phyloP scores from a whole-genome alignment of 23 red algal species.

The Gracilaria gracilis region DNA sequence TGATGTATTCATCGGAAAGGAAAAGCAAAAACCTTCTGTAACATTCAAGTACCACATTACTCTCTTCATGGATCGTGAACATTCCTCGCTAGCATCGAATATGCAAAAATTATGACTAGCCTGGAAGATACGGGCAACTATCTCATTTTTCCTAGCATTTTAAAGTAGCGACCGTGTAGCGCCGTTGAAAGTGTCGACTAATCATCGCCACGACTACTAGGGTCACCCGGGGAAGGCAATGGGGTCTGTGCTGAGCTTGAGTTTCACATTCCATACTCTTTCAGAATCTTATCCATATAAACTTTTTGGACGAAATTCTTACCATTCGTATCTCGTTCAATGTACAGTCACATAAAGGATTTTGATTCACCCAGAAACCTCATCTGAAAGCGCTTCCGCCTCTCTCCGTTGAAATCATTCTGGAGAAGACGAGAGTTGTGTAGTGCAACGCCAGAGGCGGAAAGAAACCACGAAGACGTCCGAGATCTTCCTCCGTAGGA shows the following conservation, averaged over 20 bases:
- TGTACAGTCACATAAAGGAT: background rate
- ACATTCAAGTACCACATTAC: constrained; percentile 46
- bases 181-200: background rate
- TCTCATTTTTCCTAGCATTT: background rate
- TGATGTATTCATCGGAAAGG: background rate
- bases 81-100: background rate
- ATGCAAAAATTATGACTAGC: background rate
- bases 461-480: no score
- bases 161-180: background rate
- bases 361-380: constrained; percentile 21
- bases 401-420: background rate
- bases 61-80: constrained; percentile 12
- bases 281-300: constrained; percentile 10
- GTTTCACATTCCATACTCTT: background rate
- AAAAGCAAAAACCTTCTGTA: constrained; percentile 6
- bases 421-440: no score
- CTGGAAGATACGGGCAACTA: constrained; percentile 9
- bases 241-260: constrained; percentile 1
- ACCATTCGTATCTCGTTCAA: background rate
- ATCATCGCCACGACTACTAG: background rate
- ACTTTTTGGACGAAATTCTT: background rate
- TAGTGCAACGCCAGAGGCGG: no score
- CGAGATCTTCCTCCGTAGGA: no score
- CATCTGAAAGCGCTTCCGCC: background rate
- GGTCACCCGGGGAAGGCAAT: background rate